Evolutionary conservation across 140 eudicot species (phyloP).

Genomic region (Flaveria floridana): DNA sequence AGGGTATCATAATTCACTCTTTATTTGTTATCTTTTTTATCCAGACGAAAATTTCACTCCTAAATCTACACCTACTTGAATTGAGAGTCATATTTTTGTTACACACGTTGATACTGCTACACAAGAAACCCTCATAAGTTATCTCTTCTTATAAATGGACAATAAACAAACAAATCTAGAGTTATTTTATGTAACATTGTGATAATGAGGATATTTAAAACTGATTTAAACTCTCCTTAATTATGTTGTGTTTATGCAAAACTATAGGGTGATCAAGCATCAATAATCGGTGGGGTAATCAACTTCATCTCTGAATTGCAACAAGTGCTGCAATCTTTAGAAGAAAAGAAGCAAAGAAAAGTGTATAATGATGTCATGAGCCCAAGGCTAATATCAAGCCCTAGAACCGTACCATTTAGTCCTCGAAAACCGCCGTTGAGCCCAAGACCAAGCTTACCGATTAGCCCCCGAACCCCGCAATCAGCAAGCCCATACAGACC

Average conservation of each 20-base stretch:
- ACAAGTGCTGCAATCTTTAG: slow-evolving; percentile 79
- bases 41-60: no score
- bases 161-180: no score
- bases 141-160: no score
- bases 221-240: no score
- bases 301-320: slow-evolving; percentile 81
- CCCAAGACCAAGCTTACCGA: slow-evolving; percentile 71
- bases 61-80: no score
- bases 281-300: slow-evolving; percentile 89
- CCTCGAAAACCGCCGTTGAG: slow-evolving; percentile 82
- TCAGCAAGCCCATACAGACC: slow-evolving; percentile 66
- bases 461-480: slow-evolving; percentile 91
- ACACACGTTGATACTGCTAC: no score
- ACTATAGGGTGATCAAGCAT: slow-evolving; percentile 88
- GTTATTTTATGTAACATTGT: no score
- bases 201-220: no score
- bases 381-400: slow-evolving; percentile 69
- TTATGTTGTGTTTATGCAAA: slow-evolving; percentile 11
- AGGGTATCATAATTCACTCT: slow-evolving; percentile 40
- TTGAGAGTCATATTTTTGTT: no score
- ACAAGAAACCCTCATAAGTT: no score
- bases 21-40: not conserved
- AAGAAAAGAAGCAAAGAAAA: slow-evolving; percentile 83
- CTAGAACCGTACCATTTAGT: slow-evolving; percentile 60
- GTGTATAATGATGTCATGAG: slow-evolving; percentile 66